Base-by-base conservation (phyloP, 1,284 basidiomycete genomes). In the Stygiomarasmius scandens region DNA sequence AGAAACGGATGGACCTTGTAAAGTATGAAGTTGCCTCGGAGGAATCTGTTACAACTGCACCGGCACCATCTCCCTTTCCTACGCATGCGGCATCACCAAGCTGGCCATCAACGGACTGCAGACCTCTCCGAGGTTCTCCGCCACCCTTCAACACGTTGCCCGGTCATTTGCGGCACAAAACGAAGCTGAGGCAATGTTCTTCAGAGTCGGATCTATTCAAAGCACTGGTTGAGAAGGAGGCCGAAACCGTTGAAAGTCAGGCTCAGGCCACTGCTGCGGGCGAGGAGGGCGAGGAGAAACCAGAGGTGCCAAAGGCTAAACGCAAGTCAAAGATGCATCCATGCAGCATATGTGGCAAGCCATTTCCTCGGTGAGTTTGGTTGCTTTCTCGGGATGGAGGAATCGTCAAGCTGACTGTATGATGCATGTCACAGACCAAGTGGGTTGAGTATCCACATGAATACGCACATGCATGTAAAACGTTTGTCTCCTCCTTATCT, bases 391-490 rank as follows among this genome's bases (percentile, higher is more conserved):
- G 22, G 16, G 36, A n/a, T 12, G 6, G 8, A n/a, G 24, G n/a
- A 14, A 16, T 16, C 12, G 29, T 44, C 20, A n/a, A 11, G 32
- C 3, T 14, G 45, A 41, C 45, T 45, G 43, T 25, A 10, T 19
- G n/a, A 32, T 19, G n/a, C 24, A 27, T 52, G 3, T 43, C 34
- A n/a, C 50, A 76, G 76, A 3, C 87, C 87, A 0, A 87, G 85
- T 60, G 86, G 84, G n/a, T 75, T 90, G 47, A 75, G 76, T 52
- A 89, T 87, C 11, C 87, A 90, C 70, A 88, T 89, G 85, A 84
- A 87, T 61, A 84, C 83, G 38, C 87, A 90, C 67, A 86, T 82
- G 0, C 85, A 86, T 38, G 79, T 79, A 36, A 85, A 84, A 69
- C 88, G 87, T 84, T 69, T 64, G 82, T 73, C 2, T 54, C 23